These are phyloP conservation scores for Yamadazyma sp. DNA, from an alignment of 1,139 yeast species.

Conservation along the genomic window DNA sequence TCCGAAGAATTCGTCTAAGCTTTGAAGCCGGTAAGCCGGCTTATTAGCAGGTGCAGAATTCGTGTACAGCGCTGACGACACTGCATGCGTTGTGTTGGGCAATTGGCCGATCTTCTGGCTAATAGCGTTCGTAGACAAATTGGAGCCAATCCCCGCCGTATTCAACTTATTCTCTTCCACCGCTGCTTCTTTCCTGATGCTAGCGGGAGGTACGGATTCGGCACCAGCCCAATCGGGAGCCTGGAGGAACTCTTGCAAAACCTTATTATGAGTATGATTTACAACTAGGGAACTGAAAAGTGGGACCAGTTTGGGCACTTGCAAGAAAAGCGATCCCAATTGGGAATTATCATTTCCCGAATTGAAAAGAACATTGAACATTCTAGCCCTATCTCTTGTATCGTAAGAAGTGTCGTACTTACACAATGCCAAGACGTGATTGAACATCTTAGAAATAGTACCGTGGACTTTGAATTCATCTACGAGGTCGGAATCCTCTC, in stretches of 20 bases:
- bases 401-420: conserved; percentile 77
- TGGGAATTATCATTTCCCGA: conserved; percentile 37
- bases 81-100: conserved; percentile 24
- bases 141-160: conserved; percentile 6
- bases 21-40: conserved; percentile 60
- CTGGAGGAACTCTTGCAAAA: conserved; percentile 25
- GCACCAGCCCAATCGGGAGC: conserved; percentile 38
- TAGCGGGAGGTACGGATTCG: conserved; percentile 30
- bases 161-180: conserved; percentile 26
- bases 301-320: conserved; percentile 79
- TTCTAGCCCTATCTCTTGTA: conserved; percentile 82
- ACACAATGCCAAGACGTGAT: conserved; percentile 61
- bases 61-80: conserved; percentile 25
- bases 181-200: conserved; percentile 36
- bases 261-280: conserved; percentile 13
- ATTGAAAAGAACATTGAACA: conserved; percentile 55
- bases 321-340: conserved; percentile 74
- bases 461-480: conserved; percentile 25
- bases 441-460: conserved; percentile 56
- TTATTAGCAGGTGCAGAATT: conserved; percentile 10
- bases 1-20: conserved; percentile 83
- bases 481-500: conserved; percentile 22
- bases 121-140: conserved; percentile 17
- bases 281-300: conserved; percentile 9
- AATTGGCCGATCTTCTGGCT: conserved; percentile 20